Evolutionary conservation across 2,329 filamentous ascomycete species (phyloP).

Genomic region (Capronia coronata): DNA sequence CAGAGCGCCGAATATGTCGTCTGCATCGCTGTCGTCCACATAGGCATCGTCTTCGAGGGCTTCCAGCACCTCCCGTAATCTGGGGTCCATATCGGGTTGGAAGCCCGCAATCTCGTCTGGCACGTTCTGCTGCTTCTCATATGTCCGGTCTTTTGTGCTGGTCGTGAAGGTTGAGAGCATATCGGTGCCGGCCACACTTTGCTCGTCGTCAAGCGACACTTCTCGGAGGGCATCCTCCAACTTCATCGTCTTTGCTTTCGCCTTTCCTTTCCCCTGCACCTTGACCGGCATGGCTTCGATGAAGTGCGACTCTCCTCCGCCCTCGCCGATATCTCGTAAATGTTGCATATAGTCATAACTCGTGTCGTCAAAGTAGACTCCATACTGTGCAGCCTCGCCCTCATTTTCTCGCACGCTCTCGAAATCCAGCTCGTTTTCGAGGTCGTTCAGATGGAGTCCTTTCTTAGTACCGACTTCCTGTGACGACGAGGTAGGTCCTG

Average conservation of each 20-base stretch:
- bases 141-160: conserved; percentile 57
- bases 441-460: conserved; percentile 58
- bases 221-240: conserved; percentile 75
- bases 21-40: conserved; percentile 69
- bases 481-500: conserved; percentile 32
- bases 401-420: conserved; percentile 73
- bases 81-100: conserved; percentile 95
- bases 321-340: conserved; percentile 75
- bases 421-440: conserved; percentile 66
- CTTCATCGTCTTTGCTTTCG: conserved; percentile 66
- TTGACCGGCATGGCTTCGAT: conserved; percentile 62
- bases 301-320: conserved; percentile 67
- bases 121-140: conserved; percentile 87
- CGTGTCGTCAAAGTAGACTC: conserved; percentile 90
- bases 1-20: conserved; percentile 75
- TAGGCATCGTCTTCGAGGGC: conserved; percentile 93
- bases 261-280: conserved; percentile 56
- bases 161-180: conserved; percentile 54
- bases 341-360: conserved; percentile 99
- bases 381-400: conserved; percentile 89
- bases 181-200: conserved; percentile 46
- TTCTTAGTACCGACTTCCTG: conserved; percentile 41
- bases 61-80: conserved; percentile 82
- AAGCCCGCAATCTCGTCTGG: conserved; percentile 90
- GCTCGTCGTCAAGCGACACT: conserved; percentile 43